Evolutionary conservation across 2,329 filamentous ascomycete species (phyloP).

Genomic region (Mycogone perniciosa): DNA sequence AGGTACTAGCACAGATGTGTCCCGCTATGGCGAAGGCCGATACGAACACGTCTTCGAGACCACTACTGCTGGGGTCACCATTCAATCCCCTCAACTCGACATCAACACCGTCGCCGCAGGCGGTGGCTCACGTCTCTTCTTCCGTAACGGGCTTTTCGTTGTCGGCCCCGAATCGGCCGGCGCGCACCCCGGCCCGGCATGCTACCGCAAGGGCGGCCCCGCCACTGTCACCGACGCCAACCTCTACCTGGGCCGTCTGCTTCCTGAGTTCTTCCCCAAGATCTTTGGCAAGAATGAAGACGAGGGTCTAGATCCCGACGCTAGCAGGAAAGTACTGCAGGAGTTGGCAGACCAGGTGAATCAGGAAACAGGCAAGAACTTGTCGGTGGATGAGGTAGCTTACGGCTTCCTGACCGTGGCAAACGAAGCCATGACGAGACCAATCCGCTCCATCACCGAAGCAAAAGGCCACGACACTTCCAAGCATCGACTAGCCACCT

Average conservation of each 20-base stretch:
- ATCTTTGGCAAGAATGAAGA: conserved; percentile 91
- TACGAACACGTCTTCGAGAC: conserved; percentile 95
- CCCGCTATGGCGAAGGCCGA: conserved; percentile 73
- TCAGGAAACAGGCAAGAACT: conserved; percentile 60
- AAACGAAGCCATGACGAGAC: conserved; percentile 86
- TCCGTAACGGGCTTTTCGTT: conserved; percentile 81
- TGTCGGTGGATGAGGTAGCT: conserved; percentile 78
- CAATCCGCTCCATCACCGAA: conserved; percentile 84
- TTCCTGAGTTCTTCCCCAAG: conserved; percentile 90
- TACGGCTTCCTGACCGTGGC: conserved; percentile 86
- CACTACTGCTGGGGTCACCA: conserved; percentile 87
- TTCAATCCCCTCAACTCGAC: conserved; percentile 85
- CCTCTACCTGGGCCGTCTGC: conserved; percentile 71
- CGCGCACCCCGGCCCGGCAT: conserved; percentile 83
- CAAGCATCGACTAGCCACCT: conserved; percentile 83
- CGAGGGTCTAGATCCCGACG: conserved; percentile 67
- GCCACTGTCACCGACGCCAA: conserved; percentile 93
- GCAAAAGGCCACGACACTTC: conserved; percentile 89
- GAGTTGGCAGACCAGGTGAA: conserved; percentile 75
- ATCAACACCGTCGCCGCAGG: conserved; percentile 94
- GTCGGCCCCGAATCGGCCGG: conserved; percentile 86
- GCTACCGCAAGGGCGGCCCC: conserved; percentile 84
- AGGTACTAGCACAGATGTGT: conserved; percentile 87
- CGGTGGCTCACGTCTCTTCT: conserved; percentile 78
- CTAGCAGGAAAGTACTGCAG: conserved; percentile 68